Evolutionary conservation across 2,329 filamentous ascomycete species (phyloP), one percentile per base, ranked within the genome.

Genomic region (Helotiales sp.): DNA sequence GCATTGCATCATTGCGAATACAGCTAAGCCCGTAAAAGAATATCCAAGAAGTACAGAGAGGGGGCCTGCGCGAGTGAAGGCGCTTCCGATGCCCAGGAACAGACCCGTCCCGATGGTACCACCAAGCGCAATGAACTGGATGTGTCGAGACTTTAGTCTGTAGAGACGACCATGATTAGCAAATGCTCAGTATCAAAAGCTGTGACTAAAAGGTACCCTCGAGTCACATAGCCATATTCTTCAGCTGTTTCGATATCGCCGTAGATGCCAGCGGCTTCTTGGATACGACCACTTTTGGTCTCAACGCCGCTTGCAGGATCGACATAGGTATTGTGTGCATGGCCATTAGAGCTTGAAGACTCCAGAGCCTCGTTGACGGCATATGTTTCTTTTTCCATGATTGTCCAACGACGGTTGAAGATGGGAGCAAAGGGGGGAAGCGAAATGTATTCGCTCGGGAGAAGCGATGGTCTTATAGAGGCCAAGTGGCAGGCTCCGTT

Each of bases 51-150:
- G 77, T 13, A 86, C 78, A 11, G 83, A 84, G 0, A 85, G 79
- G 6, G 85, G 85, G 7, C 84, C 86, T 30, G 82, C 85, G n/a
- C 80, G 82, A 30, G 82, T 81, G 34, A 88, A 82, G 1, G 84
- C 82, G 67, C 81, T 79, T 45, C 86, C 86, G 6, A 85, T 83
- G 55, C 83, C 83, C 10, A 87, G 79, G 75, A 88, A 87, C 0
- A 86, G 76, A 67, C 85, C 85, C 2, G 84, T 86, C 47, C 83
- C 79, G 66, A 88, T 87, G 4, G 85, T 86, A 65, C 86, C 85
- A 63, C 85, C 85, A 15, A 88, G 80, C 15, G 86, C 86, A 72
- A 89, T 88, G 73, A 87, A 86, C 69, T 87, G 80, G 60, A 87
- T 85, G 74, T 87, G 85, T 70, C 85, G 81, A 43, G 83, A 84